Evolutionary conservation across 2,329 filamentous ascomycete genomes (phyloP), one percentile per base, ranked within the genome.

Genomic region (Annulohypoxylon truncatum): DNA sequence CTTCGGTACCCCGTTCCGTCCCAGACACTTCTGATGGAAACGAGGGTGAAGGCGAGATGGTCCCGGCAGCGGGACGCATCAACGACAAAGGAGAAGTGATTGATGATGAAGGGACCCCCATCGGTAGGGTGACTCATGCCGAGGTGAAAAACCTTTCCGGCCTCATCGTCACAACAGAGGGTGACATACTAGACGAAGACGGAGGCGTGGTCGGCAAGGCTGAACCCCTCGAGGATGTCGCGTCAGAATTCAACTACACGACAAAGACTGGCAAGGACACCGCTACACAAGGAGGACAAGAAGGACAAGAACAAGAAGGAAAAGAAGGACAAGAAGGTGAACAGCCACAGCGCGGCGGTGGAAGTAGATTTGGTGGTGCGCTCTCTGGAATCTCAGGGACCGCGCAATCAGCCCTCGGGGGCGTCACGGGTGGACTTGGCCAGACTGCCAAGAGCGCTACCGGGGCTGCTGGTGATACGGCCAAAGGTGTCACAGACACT

Each of bases 31-130:
- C 74, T 3, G 71, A 70, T 7, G 61, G 61, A 13, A 71, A 71
- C 22, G 73, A 73, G 5, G 74, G 74, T 29, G 75, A 77, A 46
- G 75, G 75, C 33, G 76, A 78, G 70, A 76, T 77, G 75, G 76
- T 77, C 29, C 76, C 76, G 15, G 76, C 76, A 10, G 76, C 76
- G n/a, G 76, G 76, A 33, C 76, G 82, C 52, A 77, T 87, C 62
- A 86, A 83, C 71, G 82, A 82, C 60, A 81, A 85, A 56, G 85
- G 85, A n/a, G 83, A 86, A 66, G 82, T 87, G 9, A 77, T 87
- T 31, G 85, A 87, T 74, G 82, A 84, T 28, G 84, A 87, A 51
- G 83, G 82, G 8, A 82, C 82, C 61, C 75, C 82, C 13, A 81
- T 84, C 46, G 82, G 81, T 54, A 78, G 77, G 53, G 79, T 82